Conservation (phyloP, 139 green algal genomes). For the Chlamydomonas incerta region DNA sequence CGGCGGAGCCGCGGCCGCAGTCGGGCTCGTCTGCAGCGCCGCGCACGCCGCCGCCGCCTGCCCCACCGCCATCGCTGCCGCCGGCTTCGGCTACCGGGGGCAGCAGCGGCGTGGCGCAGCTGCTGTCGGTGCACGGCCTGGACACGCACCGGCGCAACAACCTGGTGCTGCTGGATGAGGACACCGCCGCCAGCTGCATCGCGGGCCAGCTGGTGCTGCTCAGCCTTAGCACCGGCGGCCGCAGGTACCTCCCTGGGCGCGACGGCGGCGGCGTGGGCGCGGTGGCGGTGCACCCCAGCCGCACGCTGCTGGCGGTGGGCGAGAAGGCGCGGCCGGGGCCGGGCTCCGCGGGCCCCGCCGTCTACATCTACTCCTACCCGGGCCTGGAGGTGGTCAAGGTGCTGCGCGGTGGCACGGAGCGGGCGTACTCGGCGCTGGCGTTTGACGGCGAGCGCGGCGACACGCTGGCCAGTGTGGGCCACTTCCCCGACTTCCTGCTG, state of each 20-base stretch:
- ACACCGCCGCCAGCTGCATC: constrained; percentile 62
- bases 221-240: constrained; percentile 44
- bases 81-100: too few relatives aligned
- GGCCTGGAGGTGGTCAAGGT: constrained; percentile 57
- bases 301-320: constrained; percentile 74
- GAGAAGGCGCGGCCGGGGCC: constrained; percentile 60
- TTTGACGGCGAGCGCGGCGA: constrained; percentile 72
- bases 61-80: too few relatives aligned
- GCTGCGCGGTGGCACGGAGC: constrained; percentile 76
- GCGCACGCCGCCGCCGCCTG: too few relatives aligned
- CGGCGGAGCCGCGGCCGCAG: too few relatives aligned
- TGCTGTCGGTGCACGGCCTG: constrained; percentile 11
- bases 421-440: constrained; percentile 64
- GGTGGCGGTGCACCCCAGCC: constrained; percentile 76
- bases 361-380: constrained; percentile 82
- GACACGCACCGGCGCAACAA: constrained; percentile 71
- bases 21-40: too few relatives aligned
- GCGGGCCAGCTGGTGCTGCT: constrained; percentile 69
- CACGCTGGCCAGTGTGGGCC: constrained; percentile 81
- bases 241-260: constrained; percentile 55
- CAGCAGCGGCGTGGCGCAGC: background rate
- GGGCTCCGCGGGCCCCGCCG: constrained; percentile 57
- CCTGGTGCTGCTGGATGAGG: constrained; percentile 65
- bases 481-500: constrained; percentile 84
- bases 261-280: constrained; percentile 75